Base-by-base conservation (phyloP, 1,284 basidiomycete species). In the Moniliophthora roreri region DNA sequence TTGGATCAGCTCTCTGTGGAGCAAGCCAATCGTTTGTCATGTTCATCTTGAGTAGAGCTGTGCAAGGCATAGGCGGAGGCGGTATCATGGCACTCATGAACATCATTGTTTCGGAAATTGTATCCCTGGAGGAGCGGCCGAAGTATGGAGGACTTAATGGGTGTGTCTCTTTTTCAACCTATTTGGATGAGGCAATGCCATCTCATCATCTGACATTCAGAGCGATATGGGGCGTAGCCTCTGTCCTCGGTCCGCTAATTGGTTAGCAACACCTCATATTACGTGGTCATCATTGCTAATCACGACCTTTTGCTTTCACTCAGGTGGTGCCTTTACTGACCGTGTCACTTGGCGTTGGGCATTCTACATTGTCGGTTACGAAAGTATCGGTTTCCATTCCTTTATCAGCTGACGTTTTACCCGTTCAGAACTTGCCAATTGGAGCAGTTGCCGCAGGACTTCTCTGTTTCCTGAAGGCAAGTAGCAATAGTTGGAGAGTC, bases 1-100 rank as follows among this genome's bases (percentile, higher is more conserved):
- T 69, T 44, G 81, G 81, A n/a, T 78, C 75, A 7, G 75, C 72
- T 0, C 52, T 82, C 23, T 82, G 78, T 53, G 80, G 78, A 13
- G 75, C 76, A 6, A 79, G 81, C 0, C 71, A 81, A 58, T 71
- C 54, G 52, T 75, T 79, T 66, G 62, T 63, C 0, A 79, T 76
- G 80, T 66, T 83, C 10, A 72, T 73, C 54, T 59, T 75, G 9
- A 70, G 66, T 48, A 69, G 81, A 35, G 80, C 75, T 1, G 59
- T 83, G 0, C 81, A 82, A 60, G 80, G 81, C 20, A 66, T 80
- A n/a, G 80, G 79, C 7, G 18, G 40, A 9, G 39, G 32, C 8
- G 61, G 74, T 5, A 52, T 70, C 4, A 54, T 78, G 13, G 55
- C 65, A 42, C 63, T 51, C 58, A 67, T 71, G 40, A 41, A 38